phyloP scores from a whole-genome alignment of 2,329 filamentous ascomycete genomes.

The Fusarium bactridioides region DNA sequence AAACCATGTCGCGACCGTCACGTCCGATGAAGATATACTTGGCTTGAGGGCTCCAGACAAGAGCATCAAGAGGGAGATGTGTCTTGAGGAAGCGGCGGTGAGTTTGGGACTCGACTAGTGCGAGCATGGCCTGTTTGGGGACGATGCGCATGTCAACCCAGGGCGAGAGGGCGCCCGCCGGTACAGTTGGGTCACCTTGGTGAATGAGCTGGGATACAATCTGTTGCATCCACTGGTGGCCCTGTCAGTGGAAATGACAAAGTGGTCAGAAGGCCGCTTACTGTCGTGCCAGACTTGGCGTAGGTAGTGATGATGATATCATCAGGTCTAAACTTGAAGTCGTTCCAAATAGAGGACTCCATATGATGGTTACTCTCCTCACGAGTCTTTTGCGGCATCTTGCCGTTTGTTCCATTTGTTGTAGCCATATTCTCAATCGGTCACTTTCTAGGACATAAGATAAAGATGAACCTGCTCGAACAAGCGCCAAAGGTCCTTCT shows the following conservation, averaged over 20 bases:
- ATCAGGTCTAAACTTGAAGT: conserved; percentile 2
- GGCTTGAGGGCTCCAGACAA: background rate
- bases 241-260: fast-evolving
- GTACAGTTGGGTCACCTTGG: background rate
- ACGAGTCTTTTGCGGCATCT: conserved; percentile 3
- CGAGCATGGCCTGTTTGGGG: background rate
- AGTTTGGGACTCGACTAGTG: background rate
- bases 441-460: no score
- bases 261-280: background rate
- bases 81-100: conserved; percentile 10
- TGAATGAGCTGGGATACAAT: conserved; percentile 7
- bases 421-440: background rate
- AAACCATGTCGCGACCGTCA: conserved; percentile 9
- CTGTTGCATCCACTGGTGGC: conserved; percentile 3
- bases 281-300: conserved; percentile 14
- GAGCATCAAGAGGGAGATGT: background rate
- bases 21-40: conserved; percentile 18
- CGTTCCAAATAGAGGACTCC: conserved; percentile 13
- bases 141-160: conserved; percentile 10
- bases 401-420: background rate
- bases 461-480: fast-evolving
- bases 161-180: background rate
- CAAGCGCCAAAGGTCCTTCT: no score
- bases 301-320: conserved; percentile 11
- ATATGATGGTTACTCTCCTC: conserved; percentile 17